These are phyloP conservation scores for Amylostereum areolatum DNA, from an alignment of 1,284 basidiomycete genomes.

Conservation along the genomic window DNA sequence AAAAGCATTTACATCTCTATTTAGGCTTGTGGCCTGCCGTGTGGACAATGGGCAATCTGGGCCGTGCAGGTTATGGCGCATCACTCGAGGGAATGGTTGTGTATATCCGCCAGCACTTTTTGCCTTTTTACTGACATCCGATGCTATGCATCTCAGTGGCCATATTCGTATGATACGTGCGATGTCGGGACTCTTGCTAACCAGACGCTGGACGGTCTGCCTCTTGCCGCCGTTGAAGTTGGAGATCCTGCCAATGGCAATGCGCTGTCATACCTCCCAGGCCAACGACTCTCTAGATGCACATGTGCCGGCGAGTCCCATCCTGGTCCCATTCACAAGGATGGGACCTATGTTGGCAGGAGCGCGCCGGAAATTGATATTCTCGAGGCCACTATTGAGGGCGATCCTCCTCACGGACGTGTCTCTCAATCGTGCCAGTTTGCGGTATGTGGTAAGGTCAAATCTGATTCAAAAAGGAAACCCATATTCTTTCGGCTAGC, in stretches of 20 bases:
- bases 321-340: constrained; percentile 45
- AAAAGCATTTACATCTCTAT: constrained; percentile 24
- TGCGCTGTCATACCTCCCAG: constrained; percentile 42
- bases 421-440: constrained; percentile 43
- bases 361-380: constrained; percentile 47
- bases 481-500: constrained; percentile 20
- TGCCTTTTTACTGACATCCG: background rate
- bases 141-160: constrained; percentile 28
- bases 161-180: constrained; percentile 51
- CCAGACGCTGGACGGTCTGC: constrained; percentile 34
- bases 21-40: constrained; percentile 47
- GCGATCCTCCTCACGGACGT: constrained; percentile 20
- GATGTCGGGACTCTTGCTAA: constrained; percentile 54
- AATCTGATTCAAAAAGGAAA: background rate
- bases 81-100: constrained; percentile 45
- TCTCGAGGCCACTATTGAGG: constrained; percentile 33
- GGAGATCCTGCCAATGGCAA: constrained; percentile 33
- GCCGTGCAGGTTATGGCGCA: constrained; percentile 55
- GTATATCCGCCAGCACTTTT: background rate
- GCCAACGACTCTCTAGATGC: constrained; percentile 43
- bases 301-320: constrained; percentile 49
- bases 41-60: constrained; percentile 47
- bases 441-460: constrained; percentile 29
- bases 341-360: constrained; percentile 49
- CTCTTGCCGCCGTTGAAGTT: constrained; percentile 30